phyloP scores from a whole-genome alignment of 805 yeast genomes.

The Ogataea salicorniae region DNA sequence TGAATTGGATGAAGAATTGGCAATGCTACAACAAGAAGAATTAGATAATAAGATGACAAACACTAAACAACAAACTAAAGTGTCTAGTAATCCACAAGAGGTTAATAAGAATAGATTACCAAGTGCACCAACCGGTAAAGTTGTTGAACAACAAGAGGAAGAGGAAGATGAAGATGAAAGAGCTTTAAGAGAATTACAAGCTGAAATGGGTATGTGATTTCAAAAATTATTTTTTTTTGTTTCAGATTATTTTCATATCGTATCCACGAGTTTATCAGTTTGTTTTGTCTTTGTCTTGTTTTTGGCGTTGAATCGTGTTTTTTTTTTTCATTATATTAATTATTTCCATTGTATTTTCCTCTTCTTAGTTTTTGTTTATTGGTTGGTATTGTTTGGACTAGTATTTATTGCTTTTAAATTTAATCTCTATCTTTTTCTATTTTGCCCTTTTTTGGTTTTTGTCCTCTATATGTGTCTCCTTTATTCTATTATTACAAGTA shows the following conservation, averaged over 20 bases:
- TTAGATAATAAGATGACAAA: constrained; percentile 52
- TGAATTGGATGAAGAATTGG: constrained; percentile 89
- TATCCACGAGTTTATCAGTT: background rate
- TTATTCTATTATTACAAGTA: too few relatives aligned
- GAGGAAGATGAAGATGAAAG: constrained; percentile 79
- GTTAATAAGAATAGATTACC: constrained; percentile 35
- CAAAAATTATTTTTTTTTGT: background rate
- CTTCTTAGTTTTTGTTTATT: background rate
- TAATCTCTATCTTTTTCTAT: background rate
- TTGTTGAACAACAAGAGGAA: constrained; percentile 30
- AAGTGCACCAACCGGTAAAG: constrained; percentile 40
- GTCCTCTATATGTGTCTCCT: too few relatives aligned
- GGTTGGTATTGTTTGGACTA: background rate
- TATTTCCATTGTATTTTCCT: background rate
- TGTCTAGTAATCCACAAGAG: constrained; percentile 23
- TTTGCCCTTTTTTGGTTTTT: background rate
- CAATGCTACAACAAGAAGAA: constrained; percentile 80
- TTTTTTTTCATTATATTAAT: background rate
- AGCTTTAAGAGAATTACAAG: constrained; percentile 75
- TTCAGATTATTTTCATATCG: background rate
- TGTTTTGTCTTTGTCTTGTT: background rate
- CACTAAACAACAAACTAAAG: constrained; percentile 30
- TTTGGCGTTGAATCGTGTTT: background rate
- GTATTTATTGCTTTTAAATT: background rate
- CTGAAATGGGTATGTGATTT: constrained; percentile 71